Conservation (phyloP, 108 stramenopile species). For the Aureococcus anophagefferens region DNA sequence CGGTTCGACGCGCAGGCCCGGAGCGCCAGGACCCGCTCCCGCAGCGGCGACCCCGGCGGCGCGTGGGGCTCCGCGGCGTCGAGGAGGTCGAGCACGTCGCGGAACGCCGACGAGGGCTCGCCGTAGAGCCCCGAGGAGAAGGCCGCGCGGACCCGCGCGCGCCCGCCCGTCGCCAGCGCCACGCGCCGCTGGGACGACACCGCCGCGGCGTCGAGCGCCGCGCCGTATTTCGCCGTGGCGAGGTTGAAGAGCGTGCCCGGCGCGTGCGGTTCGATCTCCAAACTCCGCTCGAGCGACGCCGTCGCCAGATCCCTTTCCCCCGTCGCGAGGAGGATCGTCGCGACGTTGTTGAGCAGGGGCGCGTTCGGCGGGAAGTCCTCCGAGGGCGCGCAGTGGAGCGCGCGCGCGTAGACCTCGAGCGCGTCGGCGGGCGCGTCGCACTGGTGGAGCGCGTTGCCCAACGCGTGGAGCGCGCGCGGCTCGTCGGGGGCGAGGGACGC, state of each 20-base stretch:
- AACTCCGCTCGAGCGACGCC: not conserved
- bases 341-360: not conserved
- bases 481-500: not conserved
- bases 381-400: not conserved
- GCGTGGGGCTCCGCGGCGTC: not conserved
- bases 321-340: not conserved
- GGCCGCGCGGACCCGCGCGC: not conserved
- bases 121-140: not conserved
- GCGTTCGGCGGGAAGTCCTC: not conserved
- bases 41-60: not conserved
- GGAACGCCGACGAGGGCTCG: not conserved
- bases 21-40: not conserved
- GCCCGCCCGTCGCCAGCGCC: not conserved
- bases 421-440: not conserved
- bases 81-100: not conserved
- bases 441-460: not conserved
- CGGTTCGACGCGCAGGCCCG: not conserved
- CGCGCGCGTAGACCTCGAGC: not conserved
- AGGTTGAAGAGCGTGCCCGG: not conserved
- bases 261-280: not conserved
- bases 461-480: not conserved
- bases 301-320: not conserved
- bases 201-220: not conserved
- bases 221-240: not conserved
- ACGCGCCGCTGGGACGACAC: no score